These are phyloP conservation scores for Casaregolazyma lundiana DNA, from an alignment of 1,139 yeast species.

Conservation along the genomic window DNA sequence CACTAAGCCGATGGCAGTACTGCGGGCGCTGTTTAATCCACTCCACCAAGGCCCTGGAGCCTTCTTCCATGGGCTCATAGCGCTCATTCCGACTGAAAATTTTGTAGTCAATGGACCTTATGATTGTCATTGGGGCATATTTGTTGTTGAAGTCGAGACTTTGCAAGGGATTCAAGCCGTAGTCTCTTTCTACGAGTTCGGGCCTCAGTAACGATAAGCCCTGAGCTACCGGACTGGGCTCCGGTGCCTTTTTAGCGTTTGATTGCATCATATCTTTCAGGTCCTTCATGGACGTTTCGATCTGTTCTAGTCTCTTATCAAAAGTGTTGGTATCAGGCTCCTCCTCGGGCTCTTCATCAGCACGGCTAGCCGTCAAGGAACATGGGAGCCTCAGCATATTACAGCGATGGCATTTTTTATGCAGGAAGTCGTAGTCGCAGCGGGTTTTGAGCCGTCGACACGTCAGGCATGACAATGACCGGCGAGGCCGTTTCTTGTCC, in stretches of 20 bases:
- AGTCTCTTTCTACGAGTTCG: background rate
- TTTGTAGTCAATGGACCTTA: conserved; percentile 41
- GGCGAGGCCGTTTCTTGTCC: conserved; percentile 37
- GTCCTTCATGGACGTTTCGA: conserved; percentile 5
- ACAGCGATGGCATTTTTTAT: conserved; percentile 47
- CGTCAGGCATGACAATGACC: conserved; percentile 45
- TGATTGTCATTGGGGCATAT: conserved; percentile 39
- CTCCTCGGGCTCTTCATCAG: conserved; percentile 8
- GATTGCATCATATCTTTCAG: conserved; percentile 5
- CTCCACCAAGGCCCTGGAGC: conserved; percentile 38
- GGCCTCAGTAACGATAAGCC: background rate
- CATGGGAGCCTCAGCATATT: conserved; percentile 42
- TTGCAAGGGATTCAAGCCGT: background rate
- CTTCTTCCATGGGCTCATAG: conserved; percentile 30
- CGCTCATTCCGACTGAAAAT: conserved; percentile 34
- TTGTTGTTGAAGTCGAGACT: conserved; percentile 4
- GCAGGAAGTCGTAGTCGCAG: conserved; percentile 43
- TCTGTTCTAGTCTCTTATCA: conserved; percentile 5
- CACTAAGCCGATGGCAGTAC: conserved; percentile 17
- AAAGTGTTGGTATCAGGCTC: conserved; percentile 5
- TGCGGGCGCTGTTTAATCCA: conserved; percentile 36
- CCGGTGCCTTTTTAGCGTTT: background rate
- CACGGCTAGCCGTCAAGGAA: conserved; percentile 33
- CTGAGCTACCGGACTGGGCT: background rate
- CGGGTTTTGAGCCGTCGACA: conserved; percentile 52